These are phyloP conservation scores for Aspergillus candidus DNA, from an alignment of 2,329 filamentous ascomycete genomes.

Conservation along the genomic window DNA sequence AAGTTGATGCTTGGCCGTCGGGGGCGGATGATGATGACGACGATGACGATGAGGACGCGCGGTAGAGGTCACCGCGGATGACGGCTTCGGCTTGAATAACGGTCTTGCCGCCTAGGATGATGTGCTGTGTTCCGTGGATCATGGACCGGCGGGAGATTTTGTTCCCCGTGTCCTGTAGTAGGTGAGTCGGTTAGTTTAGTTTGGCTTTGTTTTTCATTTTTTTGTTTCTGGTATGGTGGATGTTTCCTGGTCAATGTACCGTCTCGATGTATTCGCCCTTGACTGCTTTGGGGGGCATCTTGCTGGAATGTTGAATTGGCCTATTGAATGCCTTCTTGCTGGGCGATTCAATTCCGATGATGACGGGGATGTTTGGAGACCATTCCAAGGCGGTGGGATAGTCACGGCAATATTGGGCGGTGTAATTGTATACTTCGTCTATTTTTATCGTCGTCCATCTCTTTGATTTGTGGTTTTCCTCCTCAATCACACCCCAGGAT, in stretches of 20 bases:
- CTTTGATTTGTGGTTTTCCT: no score
- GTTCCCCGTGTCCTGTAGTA: conserved; percentile 81
- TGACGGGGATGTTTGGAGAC: no score
- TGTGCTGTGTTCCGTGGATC: conserved; percentile 93
- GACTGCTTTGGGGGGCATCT: conserved; percentile 67
- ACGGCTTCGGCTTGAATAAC: conserved; percentile 94
- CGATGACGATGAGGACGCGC: conserved; percentile 34
- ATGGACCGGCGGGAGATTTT: conserved; percentile 90
- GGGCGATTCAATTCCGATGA: no score
- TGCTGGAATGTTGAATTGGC: background rate
- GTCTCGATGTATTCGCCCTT: conserved; percentile 98
- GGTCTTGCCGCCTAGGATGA: conserved; percentile 92
- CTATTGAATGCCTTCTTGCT: background rate
- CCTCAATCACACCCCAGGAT: no score
- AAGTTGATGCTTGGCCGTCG: conserved; percentile 20
- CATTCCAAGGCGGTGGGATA: no score
- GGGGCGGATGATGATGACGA: conserved; percentile 25
- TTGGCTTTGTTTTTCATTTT: conserved; percentile 1
- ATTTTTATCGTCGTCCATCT: no score
- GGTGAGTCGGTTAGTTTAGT: conserved; percentile 4
- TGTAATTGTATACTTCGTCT: no score
- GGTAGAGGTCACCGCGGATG: conserved; percentile 81
- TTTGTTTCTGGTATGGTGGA: conserved; percentile 4
- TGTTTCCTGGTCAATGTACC: conserved; percentile 45
- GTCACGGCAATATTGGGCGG: no score